phyloP scores from a whole-genome alignment of 345 rosid genomes.

The Clarkia xantiana region DNA sequence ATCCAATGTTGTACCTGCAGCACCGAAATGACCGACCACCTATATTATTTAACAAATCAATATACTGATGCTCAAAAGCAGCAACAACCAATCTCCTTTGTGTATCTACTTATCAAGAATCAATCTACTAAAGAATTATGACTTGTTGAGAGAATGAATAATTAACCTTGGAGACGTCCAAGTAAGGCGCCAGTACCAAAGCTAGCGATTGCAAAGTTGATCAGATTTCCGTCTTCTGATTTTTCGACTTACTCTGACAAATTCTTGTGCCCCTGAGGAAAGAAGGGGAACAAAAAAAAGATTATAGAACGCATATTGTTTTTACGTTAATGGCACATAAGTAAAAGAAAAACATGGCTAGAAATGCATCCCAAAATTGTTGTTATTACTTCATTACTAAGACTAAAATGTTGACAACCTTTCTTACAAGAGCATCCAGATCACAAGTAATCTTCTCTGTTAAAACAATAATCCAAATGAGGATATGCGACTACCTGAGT shows the following conservation, averaged over 20 bases:
- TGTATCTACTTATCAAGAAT: too few relatives aligned
- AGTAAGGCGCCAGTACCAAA: slow-evolving; percentile 70
- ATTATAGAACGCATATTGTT: too few relatives aligned
- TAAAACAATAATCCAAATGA: slow-evolving; percentile 33
- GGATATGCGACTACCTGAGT: slow-evolving; percentile 41
- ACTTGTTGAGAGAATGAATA: not conserved
- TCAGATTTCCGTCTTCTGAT: slow-evolving; percentile 50
- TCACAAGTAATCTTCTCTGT: too few relatives aligned
- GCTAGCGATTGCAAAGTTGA: slow-evolving; percentile 68
- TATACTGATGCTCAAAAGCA: not conserved
- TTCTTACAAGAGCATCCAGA: too few relatives aligned
- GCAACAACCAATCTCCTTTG: not conserved
- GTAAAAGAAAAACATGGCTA: too few relatives aligned
- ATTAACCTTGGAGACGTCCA: slow-evolving; percentile 71
- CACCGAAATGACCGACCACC: slow-evolving; percentile 66
- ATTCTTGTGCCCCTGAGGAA: slow-evolving; percentile 66
- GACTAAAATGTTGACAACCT: too few relatives aligned
- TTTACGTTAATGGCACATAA: too few relatives aligned
- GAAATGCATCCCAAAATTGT: too few relatives aligned
- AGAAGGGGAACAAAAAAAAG: slow-evolving; percentile 8
- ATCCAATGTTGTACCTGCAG: slow-evolving; percentile 45
- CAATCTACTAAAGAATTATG: too few relatives aligned
- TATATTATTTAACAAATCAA: slow-evolving; percentile 2
- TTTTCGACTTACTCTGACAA: slow-evolving; percentile 51
- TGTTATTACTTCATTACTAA: too few relatives aligned